These are phyloP conservation scores for Sinapis alba DNA, from an alignment of 441 rosid genomes.

Conservation along the genomic window DNA sequence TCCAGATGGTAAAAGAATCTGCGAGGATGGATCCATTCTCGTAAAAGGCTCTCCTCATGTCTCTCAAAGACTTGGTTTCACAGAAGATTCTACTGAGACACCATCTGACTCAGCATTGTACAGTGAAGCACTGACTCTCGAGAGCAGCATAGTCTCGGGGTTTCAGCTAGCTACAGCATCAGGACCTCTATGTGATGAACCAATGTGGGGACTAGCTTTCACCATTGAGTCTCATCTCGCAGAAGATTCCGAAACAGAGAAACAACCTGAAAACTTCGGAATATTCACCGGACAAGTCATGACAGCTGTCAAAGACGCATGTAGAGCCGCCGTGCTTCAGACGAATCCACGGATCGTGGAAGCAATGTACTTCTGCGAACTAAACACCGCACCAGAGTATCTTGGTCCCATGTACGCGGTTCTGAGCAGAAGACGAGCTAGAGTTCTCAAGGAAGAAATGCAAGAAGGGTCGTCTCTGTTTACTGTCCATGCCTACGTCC, in stretches of 20 bases:
- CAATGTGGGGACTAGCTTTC: slow-evolving; percentile 95
- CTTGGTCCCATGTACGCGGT: slow-evolving; percentile 88
- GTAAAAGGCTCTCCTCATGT: slow-evolving; percentile 70
- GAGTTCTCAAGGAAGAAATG: slow-evolving; percentile 90
- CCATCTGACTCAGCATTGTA: slow-evolving; percentile 41
- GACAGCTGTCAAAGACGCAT: slow-evolving; percentile 87
- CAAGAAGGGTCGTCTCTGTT: slow-evolving; percentile 87
- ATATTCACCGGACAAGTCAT: slow-evolving; percentile 86
- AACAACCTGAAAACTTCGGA: slow-evolving; percentile 64
- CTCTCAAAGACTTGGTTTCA: slow-evolving; percentile 71
- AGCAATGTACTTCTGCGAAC: slow-evolving; percentile 94
- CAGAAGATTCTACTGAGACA: slow-evolving; percentile 43
- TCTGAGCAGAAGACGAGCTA: slow-evolving; percentile 77
- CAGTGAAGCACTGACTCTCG: slow-evolving; percentile 65
- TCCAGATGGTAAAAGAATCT: slow-evolving; percentile 55
- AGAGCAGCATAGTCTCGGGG: slow-evolving; percentile 79
- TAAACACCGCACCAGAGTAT: slow-evolving; percentile 75
- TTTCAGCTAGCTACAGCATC: slow-evolving; percentile 88
- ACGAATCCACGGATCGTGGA: slow-evolving; percentile 83
- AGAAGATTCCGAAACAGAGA: slow-evolving; percentile 48
- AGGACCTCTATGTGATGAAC: slow-evolving; percentile 93
- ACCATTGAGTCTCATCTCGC: slow-evolving; percentile 62
- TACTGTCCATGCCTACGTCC: slow-evolving; percentile 81
- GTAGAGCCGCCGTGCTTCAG: slow-evolving; percentile 79
- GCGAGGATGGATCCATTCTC: slow-evolving; percentile 50